Evolutionary conservation across 495 filamentous ascomycete genomes (phyloP), one percentile per base, ranked within the genome.

Genomic region (Staphylotrichum longicolle): DNA sequence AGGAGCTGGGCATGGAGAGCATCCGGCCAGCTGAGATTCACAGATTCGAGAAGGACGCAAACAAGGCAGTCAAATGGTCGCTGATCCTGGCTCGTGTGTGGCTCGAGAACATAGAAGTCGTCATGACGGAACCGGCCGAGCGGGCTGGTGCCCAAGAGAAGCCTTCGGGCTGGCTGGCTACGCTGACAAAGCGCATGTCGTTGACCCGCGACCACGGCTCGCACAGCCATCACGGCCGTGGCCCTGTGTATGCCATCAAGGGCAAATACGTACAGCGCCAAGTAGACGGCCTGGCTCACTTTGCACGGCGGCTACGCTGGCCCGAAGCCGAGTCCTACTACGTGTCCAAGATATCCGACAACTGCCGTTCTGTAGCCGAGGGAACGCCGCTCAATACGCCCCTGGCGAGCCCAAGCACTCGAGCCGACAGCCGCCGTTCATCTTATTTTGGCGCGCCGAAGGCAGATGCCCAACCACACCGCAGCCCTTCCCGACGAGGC

Each of bases 11-110:
- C 60, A 59, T 71, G 14, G 74, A 79, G 49, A 71, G 75, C 52
- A 74, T 87, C 39, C 84, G 78, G 51, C 70, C 77, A 7, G 78
- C 84, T 12, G 88, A 92, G 61, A 78, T 87, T 33, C 75, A 79
- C 34, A 77, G 80, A 10, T 89, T 91, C 54, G 84, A 88, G 37
- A 82, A 80, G 61, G 76, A 87, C 41, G 82, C 85, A 27, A 87
- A 83, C 35, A 75, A 77, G 14, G 89, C 89, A 62, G 83, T 91
- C 12, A 85, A 87, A 64, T 96, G 91, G 91, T 90, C 91, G 63
- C 71, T 96, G 37, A 74, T 92, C 15, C 80, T 91, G 39, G 90
- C 88, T 39, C 83, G 88, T 14, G 78, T 84, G 3, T 92, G 91
- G 77, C 78, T 93, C 12, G 88, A 93, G 63, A 91, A 89, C 69